These are phyloP conservation scores for Fusarium nelsonii DNA, from an alignment of 2,329 filamentous ascomycete genomes.

Conservation along the genomic window DNA sequence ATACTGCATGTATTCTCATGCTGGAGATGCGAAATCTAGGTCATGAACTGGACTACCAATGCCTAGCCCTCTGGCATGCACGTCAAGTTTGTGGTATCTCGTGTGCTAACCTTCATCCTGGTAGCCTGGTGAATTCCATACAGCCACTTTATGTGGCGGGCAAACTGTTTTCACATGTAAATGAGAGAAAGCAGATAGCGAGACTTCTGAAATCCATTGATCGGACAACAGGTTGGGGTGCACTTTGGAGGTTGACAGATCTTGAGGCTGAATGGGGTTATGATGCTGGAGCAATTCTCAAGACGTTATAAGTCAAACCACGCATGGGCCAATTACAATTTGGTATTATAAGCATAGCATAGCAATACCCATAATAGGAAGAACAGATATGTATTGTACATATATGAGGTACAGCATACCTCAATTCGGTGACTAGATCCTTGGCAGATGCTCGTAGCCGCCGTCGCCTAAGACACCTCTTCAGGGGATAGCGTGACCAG, in stretches of 20 bases:
- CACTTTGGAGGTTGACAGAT: slow-evolving; percentile 62
- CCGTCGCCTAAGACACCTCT: slow-evolving; percentile 24
- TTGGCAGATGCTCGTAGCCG: not conserved
- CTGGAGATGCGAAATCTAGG: slow-evolving; percentile 57
- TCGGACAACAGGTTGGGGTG: slow-evolving; percentile 62
- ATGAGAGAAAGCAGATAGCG: slow-evolving; percentile 52
- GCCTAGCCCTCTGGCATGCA: slow-evolving; percentile 57
- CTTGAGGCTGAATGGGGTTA: slow-evolving; percentile 56
- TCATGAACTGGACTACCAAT: slow-evolving; percentile 37
- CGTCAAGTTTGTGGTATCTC: slow-evolving; percentile 65
- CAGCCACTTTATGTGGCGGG: slow-evolving; percentile 66
- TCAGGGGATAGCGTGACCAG: slow-evolving; percentile 12
- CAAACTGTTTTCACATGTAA: slow-evolving; percentile 59
- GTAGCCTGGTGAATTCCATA: slow-evolving; percentile 65
- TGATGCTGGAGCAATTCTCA: slow-evolving; percentile 35
- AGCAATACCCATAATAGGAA: too few species aligned
- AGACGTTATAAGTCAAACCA: not conserved
- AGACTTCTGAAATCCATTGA: slow-evolving; percentile 60
- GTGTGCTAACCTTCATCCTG: slow-evolving; percentile 62
- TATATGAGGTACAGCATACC: not conserved
- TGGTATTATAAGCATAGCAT: too few species aligned
- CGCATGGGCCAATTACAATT: too few species aligned
- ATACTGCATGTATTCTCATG: slow-evolving; percentile 63
- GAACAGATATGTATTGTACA: too few species aligned
- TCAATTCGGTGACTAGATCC: not conserved